phyloP scores from a whole-genome alignment of 768 basidiomycete species.

The Tylopilus felleus region DNA sequence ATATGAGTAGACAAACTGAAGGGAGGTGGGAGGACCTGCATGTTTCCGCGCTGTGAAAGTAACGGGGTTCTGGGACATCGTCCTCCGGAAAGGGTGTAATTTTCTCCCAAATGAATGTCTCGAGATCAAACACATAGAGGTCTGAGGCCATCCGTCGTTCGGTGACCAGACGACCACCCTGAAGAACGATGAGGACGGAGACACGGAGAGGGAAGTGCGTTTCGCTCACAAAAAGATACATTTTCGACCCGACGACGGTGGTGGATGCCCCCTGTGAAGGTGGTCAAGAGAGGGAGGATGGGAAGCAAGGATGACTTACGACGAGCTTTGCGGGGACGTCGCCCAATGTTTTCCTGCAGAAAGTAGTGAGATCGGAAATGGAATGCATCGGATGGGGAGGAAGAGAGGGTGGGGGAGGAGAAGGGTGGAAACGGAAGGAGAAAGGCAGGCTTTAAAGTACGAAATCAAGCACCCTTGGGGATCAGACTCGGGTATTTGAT shows the following conservation, averaged over 20 bases:
- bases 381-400: constrained; percentile 52
- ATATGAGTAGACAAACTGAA: constrained; percentile 12
- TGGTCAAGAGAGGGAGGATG: neutral
- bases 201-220: too few relatives aligned
- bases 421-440: constrained; percentile 9
- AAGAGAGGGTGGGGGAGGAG: constrained; percentile 1
- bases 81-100: constrained; percentile 59
- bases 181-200: neutral
- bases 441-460: constrained; percentile 18
- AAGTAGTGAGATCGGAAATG: constrained; percentile 87
- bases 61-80: constrained; percentile 75
- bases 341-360: constrained; percentile 76
- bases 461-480: constrained; percentile 7
- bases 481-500: constrained; percentile 18
- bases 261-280: constrained; percentile 76
- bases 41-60: constrained; percentile 91
- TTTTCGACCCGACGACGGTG: constrained; percentile 82
- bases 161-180: constrained; percentile 87
- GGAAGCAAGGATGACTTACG: constrained; percentile 43
- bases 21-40: constrained; percentile 42
- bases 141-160: constrained; percentile 87
- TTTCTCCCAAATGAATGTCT: constrained; percentile 77
- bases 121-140: constrained; percentile 86
- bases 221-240: constrained; percentile 81
- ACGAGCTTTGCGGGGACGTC: constrained; percentile 88